A percentile compares a stretch with the other conserved stretches of the same genome.
Evolutionary conservation across 306 rosid species (phyloP).

Genomic region (Sicyos baderoa): DNA sequence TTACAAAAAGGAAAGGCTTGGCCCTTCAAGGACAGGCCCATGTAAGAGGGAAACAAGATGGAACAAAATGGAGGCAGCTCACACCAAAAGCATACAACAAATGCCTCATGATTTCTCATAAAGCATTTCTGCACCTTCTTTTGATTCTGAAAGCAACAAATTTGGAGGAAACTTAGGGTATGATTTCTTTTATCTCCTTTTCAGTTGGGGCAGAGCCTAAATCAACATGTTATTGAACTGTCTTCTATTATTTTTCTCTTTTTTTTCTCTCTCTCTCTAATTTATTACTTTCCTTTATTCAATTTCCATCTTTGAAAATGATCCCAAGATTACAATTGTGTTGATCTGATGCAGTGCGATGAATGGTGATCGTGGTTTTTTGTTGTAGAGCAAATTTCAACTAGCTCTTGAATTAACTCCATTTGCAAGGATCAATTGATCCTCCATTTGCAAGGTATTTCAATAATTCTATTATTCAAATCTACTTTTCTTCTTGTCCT

Average conservation of each 20-base stretch:
- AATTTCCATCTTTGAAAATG: too few relatives aligned
- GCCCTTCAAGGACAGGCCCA: constrained; percentile 13
- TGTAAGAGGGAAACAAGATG: neutral
- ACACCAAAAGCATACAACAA: constrained; percentile 5
- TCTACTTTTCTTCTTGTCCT: constrained; percentile 3
- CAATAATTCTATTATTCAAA: constrained; percentile 7
- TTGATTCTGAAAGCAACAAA: neutral
- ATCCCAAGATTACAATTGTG: neutral
- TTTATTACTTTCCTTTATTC: neutral
- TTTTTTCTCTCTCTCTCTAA: neutral
- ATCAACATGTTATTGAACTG: neutral
- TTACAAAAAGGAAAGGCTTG: neutral
- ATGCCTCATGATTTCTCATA: constrained; percentile 11
- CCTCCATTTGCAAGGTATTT: constrained; percentile 13
- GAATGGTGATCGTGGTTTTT: neutral
- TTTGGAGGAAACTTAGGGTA: constrained; percentile 14
- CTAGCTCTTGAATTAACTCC: neutral
- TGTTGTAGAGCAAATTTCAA: constrained; percentile 6
- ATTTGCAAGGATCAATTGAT: constrained; percentile 17
- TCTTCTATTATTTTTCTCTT: neutral
- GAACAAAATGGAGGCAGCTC: constrained; percentile 6
- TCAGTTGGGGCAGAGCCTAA: neutral
- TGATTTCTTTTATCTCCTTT: neutral
- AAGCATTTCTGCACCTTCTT: neutral
- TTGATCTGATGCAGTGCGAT: neutral